Evolutionary conservation across 2,329 filamentous ascomycete genomes (phyloP), one percentile per base, ranked within the genome.

Genomic region (Beauveria varroae): DNA sequence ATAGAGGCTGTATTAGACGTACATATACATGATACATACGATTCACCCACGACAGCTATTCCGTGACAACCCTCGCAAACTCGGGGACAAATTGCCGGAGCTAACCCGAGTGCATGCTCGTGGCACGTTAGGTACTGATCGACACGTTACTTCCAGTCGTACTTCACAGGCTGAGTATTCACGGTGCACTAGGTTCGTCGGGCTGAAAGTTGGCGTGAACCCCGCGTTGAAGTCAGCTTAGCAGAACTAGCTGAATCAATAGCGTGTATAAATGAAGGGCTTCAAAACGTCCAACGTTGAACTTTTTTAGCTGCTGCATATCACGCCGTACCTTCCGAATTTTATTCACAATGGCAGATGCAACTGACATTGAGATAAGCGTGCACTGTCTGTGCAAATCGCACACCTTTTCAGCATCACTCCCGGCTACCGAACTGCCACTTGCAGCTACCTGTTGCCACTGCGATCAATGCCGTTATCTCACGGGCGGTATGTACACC

Each of bases 391-490:
- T 81, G 30, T 81, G 79, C 72, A 74, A 73, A 61, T 63, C 69
- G 3, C 73, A 79, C 63, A 70, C 61, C 30, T 79, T 79, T 70
- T 74, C 68, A 5, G 63, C 72, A 5, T 41, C 63, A 2, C 63
- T 80, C 3, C 65, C 71, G 3, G 62, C 58, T 30, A 71, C 74
- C 4, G 63, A 67, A 3, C 72, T 81, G 3, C 79, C 79, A 3
- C 70, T 83, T 4, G 60, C 67, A 46, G 75, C 71, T 0, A 65
- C 67, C 16, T 70, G 69, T 60, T 82, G 80, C 68, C 79, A 82
- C 68, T 82, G 80, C 71, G 69, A 69, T 46, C 79, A 78, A 5
- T 82, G 80, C 67, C 75, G 79, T 1, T 77, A 76, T 61, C 41
- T 71, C 18, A 77, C 75, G 0, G 79, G 79, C 24, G 73, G 72